Percentiles rank a stretch among this genome's conserved stretches.
Conservation (phyloP, 495 filamentous ascomycete species). For the Xylaria longipes region DNA sequence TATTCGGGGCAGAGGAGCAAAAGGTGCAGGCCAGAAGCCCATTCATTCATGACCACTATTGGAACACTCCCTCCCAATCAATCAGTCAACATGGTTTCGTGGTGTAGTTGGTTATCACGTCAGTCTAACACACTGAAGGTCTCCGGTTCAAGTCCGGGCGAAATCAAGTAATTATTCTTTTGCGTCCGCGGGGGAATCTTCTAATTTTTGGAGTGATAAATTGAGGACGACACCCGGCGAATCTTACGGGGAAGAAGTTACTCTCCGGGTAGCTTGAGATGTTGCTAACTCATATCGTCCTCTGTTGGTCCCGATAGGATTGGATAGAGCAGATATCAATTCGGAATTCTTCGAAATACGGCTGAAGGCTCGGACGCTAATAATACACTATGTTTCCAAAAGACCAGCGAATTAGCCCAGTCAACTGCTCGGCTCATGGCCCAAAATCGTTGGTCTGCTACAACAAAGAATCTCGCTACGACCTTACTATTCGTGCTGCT, state of each 20-base stretch:
- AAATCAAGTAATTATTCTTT: conserved; percentile 16
- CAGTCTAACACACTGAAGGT: no score
- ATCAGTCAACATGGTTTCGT: conserved; percentile 6
- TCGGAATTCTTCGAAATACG: not conserved
- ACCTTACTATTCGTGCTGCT: no score
- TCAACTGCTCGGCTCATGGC: not conserved
- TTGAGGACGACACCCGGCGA: not conserved
- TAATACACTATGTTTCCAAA: not conserved
- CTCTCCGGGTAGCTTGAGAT: not conserved
- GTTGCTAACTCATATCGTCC: not conserved
- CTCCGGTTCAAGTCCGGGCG: conserved; percentile 29
- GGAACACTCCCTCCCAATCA: not conserved
- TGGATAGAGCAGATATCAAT: not conserved
- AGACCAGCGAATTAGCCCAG: not conserved
- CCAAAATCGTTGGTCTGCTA: no score
- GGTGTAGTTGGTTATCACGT: no score
- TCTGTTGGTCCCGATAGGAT: not conserved
- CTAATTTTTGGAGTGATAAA: not conserved
- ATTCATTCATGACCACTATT: not conserved
- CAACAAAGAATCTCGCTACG: no score
- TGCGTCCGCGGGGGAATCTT: not conserved
- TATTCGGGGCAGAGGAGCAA: no score
- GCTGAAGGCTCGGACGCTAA: not conserved
- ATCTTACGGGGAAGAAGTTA: no score
- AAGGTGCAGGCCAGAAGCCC: no score